phyloP scores from a whole-genome alignment of 192 early-diverging fungal genomes.

The Radiomyces spectabilis region DNA sequence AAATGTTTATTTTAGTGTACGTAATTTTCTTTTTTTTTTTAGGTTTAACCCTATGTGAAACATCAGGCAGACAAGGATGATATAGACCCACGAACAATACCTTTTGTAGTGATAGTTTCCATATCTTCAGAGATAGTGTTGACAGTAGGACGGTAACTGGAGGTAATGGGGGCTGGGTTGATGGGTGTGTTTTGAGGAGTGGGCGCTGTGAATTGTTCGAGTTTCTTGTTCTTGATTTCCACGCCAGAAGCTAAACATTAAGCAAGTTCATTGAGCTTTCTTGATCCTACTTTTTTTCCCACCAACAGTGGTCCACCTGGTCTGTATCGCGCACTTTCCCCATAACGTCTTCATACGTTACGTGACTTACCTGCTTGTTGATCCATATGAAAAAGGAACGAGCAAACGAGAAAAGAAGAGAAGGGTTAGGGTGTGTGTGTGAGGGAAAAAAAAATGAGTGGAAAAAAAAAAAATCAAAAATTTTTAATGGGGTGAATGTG shows the following conservation, averaged over 20 bases:
- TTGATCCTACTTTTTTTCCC: no score
- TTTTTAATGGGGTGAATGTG: no score
- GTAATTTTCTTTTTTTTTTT: background rate
- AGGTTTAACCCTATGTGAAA: background rate
- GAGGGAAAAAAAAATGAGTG: no score
- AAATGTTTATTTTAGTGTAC: background rate
- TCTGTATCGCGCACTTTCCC: no score
- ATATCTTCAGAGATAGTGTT: constrained; percentile 43
- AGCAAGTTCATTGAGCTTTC: no score
- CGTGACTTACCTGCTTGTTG: constrained; percentile 11
- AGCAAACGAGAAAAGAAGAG: constrained; percentile 1
- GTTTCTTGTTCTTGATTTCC: constrained; percentile 46
- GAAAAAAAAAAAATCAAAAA: no score
- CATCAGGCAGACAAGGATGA: no score
- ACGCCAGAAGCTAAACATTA: constrained; percentile 23
- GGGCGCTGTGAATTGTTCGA: constrained; percentile 42
- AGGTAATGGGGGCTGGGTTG: constrained; percentile 46
- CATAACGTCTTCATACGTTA: no score
- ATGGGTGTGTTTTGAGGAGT: constrained; percentile 53
- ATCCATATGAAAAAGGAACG: constrained; percentile 6
- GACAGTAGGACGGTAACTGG: constrained; percentile 34
- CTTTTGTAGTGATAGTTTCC: constrained; percentile 28
- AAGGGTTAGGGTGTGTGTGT: no score
- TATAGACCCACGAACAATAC: background rate
- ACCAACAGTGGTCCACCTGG: no score